Conservation (phyloP, 176 grass and related monocot genomes). For the Pontederia paniculata region DNA sequence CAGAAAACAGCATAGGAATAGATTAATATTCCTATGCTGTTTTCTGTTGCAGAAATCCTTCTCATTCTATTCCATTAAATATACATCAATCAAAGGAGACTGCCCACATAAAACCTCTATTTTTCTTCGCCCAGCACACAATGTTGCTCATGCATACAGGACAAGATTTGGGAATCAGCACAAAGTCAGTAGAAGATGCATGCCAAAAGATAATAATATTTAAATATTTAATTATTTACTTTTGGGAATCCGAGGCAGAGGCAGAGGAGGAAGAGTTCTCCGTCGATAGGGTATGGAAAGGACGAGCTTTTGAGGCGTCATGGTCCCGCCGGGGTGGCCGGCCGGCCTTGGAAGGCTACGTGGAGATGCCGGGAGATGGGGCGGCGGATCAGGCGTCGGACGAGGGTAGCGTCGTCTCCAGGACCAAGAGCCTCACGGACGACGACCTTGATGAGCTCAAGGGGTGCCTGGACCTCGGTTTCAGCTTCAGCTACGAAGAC, state of each 20-base stretch:
- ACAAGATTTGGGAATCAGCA: no score
- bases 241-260: neutral
- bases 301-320: neutral
- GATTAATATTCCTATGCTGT: no score
- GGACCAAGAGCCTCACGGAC: slow-evolving; percentile 9
- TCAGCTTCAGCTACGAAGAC: slow-evolving; percentile 16
- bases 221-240: no score
- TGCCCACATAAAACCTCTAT: no score
- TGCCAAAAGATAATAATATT: neutral
- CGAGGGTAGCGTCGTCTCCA: neutral
- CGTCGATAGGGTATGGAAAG: no score
- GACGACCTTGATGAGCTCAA: slow-evolving; percentile 9
- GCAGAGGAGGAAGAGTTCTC: no score
- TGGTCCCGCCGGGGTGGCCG: slow-evolving; percentile 1
- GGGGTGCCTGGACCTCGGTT: slow-evolving; percentile 10
- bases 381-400: neutral
- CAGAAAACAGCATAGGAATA: no score
- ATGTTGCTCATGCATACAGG: no score
- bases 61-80: no score
- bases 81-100: no score
- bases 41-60: no score
- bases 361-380: neutral
- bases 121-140: no score
- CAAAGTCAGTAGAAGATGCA: neutral
- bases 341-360: slow-evolving; percentile 1